Percentiles rank a stretch among this genome's conserved stretches.
Evolutionary conservation across 371 early-diverging fungal genomes (phyloP).

Genomic region (Actinomucor elegans): DNA sequence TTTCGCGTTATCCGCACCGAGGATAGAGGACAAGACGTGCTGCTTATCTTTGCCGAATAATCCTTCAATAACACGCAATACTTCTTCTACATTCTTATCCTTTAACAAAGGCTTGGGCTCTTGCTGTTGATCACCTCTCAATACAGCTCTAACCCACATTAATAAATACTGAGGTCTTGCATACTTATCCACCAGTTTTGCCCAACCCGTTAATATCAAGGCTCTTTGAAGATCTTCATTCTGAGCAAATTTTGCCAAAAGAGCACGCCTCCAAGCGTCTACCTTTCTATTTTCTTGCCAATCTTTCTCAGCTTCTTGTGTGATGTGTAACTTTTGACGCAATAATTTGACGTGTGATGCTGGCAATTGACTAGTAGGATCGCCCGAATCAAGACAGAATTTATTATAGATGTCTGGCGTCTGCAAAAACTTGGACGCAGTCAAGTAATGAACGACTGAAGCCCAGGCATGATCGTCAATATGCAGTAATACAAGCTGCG

Average conservation of each 20-base stretch:
- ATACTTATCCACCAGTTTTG: constrained; percentile 23
- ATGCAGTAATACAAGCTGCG: constrained; percentile 26
- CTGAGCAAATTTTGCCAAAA: constrained; percentile 32
- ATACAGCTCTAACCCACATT: constrained; percentile 31
- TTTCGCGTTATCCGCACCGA: background rate
- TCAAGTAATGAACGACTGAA: constrained; percentile 30
- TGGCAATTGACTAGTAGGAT: constrained; percentile 10
- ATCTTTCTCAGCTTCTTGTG: constrained; percentile 13
- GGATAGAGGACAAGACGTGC: constrained; percentile 10
- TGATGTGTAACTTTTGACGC: background rate
- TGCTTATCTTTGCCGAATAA: constrained; percentile 30
- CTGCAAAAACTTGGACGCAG: constrained; percentile 19
- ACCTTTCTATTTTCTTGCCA: constrained; percentile 17
- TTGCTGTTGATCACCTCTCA: constrained; percentile 21
- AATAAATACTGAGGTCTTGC: constrained; percentile 12
- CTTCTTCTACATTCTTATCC: constrained; percentile 17
- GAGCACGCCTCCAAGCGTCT: constrained; percentile 19
- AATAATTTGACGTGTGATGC: constrained; percentile 13
- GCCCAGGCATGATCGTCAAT: constrained; percentile 40
- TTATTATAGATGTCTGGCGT: constrained; percentile 13
- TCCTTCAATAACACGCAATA: constrained; percentile 21
- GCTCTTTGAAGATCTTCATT: constrained; percentile 32
- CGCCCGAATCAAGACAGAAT: constrained; percentile 21
- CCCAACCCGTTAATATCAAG: constrained; percentile 30
- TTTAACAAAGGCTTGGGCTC: background rate